phyloP scores from a whole-genome alignment of 805 yeast genomes.

The Candida patagonica region DNA sequence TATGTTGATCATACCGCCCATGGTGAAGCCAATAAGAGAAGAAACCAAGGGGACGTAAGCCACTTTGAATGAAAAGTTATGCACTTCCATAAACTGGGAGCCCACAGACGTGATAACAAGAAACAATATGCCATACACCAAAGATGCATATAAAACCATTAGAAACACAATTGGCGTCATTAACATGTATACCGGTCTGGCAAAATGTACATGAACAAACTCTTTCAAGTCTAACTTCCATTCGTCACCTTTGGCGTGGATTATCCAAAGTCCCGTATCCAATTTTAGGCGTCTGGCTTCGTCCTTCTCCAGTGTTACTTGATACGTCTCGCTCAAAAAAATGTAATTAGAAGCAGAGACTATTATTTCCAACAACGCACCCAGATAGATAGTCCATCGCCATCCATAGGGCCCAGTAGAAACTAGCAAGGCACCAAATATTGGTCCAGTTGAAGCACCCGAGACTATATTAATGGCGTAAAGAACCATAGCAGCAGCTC shows the following conservation, averaged over 20 bases:
- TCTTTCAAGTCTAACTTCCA: constrained; percentile 62
- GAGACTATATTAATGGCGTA: constrained; percentile 40
- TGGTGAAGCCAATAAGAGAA: constrained; percentile 25
- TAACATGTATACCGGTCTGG: constrained; percentile 73
- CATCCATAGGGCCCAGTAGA: constrained; percentile 36
- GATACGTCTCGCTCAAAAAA: constrained; percentile 31
- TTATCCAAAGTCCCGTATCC: constrained; percentile 71
- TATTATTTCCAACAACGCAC: constrained; percentile 37
- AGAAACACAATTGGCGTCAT: constrained; percentile 38
- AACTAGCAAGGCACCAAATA: constrained; percentile 39
- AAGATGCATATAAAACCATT: constrained; percentile 34
- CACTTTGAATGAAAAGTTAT: constrained; percentile 28
- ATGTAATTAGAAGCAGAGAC: too few relatives aligned
- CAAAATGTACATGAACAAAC: constrained; percentile 59
- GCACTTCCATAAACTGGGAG: constrained; percentile 24
- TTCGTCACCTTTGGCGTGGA: constrained; percentile 91
- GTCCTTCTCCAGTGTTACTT: constrained; percentile 42
- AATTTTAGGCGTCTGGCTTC: constrained; percentile 62
- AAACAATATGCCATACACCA: constrained; percentile 37
- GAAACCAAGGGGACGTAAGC: constrained; percentile 28
- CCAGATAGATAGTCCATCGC: constrained; percentile 50
- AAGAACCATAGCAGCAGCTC: constrained; percentile 46
- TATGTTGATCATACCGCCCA: constrained; percentile 27
- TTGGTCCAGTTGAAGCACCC: constrained; percentile 39
- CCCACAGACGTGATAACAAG: constrained; percentile 34